Percentiles rank a stretch among this genome's conserved stretches.
Evolutionary conservation across 2,329 filamentous ascomycete species (phyloP).

Genomic region (Chaetomium sp.): DNA sequence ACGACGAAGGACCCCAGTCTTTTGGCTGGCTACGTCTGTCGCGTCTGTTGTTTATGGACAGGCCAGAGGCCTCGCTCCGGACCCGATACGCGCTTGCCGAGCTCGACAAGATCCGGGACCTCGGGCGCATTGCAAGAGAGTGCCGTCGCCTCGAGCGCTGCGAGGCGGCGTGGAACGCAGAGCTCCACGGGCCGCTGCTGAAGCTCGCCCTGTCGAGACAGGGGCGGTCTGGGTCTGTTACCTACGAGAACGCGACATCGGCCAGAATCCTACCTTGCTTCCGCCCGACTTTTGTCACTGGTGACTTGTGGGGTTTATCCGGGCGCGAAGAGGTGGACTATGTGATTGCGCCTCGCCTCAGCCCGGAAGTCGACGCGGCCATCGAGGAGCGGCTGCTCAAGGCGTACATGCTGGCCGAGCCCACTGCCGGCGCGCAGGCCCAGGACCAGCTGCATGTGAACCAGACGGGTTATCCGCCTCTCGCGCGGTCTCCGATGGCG

Average conservation of each 20-base stretch:
- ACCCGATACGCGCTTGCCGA: not conserved
- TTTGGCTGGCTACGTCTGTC: conserved; percentile 11
- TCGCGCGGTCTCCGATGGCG: conserved; percentile 2
- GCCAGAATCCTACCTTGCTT: conserved; percentile 2
- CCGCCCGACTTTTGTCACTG: conserved; percentile 3
- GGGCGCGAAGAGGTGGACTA: conserved; percentile 9
- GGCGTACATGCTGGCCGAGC: not conserved
- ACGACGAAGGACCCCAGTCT: not conserved
- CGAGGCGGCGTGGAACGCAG: not conserved
- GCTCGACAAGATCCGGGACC: not conserved
- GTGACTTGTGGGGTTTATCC: not conserved
- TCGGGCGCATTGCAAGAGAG: not conserved
- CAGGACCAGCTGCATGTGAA: not conserved
- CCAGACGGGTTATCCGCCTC: conserved; percentile 5
- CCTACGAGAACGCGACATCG: not conserved
- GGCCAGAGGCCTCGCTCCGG: not conserved
- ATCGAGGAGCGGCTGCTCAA: conserved; percentile 7
- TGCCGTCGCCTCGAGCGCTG: not conserved
- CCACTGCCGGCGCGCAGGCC: not conserved
- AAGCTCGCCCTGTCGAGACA: not conserved
- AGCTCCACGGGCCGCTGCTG: not conserved
- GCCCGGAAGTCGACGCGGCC: not conserved
- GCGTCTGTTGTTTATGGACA: not conserved
- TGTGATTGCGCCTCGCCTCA: conserved; percentile 3
- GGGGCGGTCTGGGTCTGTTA: not conserved